phyloP scores from a whole-genome alignment of 805 yeast species.

The Yarrowia osloensis region DNA sequence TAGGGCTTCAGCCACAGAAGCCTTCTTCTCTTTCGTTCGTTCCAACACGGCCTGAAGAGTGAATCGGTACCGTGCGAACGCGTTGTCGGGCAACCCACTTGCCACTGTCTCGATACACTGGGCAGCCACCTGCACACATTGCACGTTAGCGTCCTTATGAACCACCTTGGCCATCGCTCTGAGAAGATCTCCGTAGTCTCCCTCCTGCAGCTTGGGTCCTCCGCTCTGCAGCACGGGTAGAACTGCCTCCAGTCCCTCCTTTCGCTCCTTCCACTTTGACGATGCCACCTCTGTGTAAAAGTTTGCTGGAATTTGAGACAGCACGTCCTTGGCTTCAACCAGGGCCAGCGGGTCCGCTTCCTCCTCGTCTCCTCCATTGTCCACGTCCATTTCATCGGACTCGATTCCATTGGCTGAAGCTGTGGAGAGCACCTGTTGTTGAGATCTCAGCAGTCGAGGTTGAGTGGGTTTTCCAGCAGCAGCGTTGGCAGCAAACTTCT shows the following conservation, averaged over 20 bases:
- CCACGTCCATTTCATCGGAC: conserved; percentile 33
- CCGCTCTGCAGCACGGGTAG: conserved; percentile 43
- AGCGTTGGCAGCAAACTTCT: conserved; percentile 59
- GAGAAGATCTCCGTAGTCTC: conserved; percentile 68
- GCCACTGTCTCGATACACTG: conserved; percentile 62
- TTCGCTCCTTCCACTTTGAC: conserved; percentile 88
- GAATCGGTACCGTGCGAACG: conserved; percentile 57
- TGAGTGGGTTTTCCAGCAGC: conserved; percentile 46
- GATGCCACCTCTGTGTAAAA: conserved; percentile 58
- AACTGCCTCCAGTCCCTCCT: conserved; percentile 73
- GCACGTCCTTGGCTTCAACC: conserved; percentile 67
- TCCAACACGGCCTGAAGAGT: conserved; percentile 69
- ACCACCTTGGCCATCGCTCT: conserved; percentile 66
- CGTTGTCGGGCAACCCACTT: conserved; percentile 57
- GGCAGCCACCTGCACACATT: conserved; percentile 80
- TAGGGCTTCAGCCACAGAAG: conserved; percentile 72
- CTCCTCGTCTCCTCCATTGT: conserved; percentile 36
- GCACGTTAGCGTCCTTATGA: conserved; percentile 79
- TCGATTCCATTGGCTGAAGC: conserved; percentile 36
- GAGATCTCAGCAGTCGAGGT: conserved; percentile 56
- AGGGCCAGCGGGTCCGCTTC: conserved; percentile 71
- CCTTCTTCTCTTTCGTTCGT: conserved; percentile 86
- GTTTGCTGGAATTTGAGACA: conserved; percentile 65
- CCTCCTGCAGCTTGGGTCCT: conserved; percentile 55
- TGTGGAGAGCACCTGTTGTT: conserved; percentile 49